phyloP scores from a whole-genome alignment of 2,329 filamentous ascomycete genomes.

The Colletotrichum coccodes region DNA sequence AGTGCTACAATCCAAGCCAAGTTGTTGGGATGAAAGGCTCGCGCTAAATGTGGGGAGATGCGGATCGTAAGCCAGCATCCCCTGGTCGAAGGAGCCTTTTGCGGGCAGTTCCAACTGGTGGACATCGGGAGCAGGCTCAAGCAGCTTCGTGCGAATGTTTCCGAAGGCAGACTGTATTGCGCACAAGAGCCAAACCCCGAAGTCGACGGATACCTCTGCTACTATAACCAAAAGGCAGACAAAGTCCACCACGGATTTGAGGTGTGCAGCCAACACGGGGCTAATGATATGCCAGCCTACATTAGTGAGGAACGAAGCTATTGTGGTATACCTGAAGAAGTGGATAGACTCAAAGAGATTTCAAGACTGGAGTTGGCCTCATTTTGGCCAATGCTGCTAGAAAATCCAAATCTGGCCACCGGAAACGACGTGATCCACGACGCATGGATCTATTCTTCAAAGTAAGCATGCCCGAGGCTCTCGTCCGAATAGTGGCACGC shows the following conservation, averaged over 20 bases:
- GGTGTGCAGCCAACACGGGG: background rate
- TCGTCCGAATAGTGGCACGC: background rate
- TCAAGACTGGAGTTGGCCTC: background rate
- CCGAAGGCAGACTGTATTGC: background rate
- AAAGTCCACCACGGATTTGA: background rate
- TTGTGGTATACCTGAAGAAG: background rate
- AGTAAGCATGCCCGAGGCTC: background rate
- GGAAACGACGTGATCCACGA: background rate
- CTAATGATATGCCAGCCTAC: accelerated
- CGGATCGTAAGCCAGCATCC: background rate
- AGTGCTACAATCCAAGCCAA: background rate
- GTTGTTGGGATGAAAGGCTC: background rate
- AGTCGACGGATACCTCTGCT: background rate
- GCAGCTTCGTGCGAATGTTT: background rate
- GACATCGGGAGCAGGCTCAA: background rate
- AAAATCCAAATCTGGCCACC: background rate
- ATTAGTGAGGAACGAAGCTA: background rate
- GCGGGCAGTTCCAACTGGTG: background rate
- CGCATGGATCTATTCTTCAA: background rate
- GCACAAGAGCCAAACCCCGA: background rate
- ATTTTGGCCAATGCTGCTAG: background rate
- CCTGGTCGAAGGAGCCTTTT: background rate
- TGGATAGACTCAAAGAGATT: background rate
- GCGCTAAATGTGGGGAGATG: background rate
- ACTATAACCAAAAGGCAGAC: background rate